Conservation (phyloP, 331 rosid genomes). For the Erythrophleum ivorense region DNA sequence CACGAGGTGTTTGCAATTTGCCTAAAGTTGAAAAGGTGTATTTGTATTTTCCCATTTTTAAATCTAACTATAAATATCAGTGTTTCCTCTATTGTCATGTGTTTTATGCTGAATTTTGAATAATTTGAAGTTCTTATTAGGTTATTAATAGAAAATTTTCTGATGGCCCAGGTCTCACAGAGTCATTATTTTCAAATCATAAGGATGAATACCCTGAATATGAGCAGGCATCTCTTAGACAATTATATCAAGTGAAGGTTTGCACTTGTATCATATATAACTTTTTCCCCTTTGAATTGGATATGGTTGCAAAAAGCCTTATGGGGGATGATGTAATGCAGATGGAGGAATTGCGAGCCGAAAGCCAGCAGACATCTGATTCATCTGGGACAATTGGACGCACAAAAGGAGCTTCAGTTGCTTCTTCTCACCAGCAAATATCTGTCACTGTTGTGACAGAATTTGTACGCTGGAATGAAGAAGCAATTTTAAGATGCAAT, state of each 20-base stretch:
- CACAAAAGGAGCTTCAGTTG: constrained; percentile 80
- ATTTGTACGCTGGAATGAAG: constrained; percentile 97
- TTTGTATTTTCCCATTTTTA: neutral
- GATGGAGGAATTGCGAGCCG: constrained; percentile 93
- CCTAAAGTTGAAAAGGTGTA: neutral
- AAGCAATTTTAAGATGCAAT: constrained; percentile 77
- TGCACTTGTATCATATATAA: constrained; percentile 38
- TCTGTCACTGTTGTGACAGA: constrained; percentile 97
- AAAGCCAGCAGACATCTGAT: constrained; percentile 78
- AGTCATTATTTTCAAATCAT: constrained; percentile 86
- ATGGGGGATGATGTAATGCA: constrained; percentile 45
- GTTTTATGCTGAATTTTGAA: constrained; percentile 17
- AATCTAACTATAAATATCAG: constrained; percentile 4
- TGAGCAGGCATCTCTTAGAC: constrained; percentile 94
- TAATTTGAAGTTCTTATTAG: constrained; percentile 10
- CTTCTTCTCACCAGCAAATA: constrained; percentile 90
- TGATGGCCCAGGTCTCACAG: constrained; percentile 84
- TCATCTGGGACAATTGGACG: constrained; percentile 93
- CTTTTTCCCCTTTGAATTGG: constrained; percentile 28
- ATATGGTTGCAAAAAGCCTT: constrained; percentile 33
- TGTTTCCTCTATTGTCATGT: neutral
- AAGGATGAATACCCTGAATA: constrained; percentile 97
- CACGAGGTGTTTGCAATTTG: neutral
- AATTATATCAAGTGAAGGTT: constrained; percentile 91
- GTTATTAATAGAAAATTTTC: constrained; percentile 38